Conservation (phyloP, 495 filamentous ascomycete genomes). For the Symbiotaphrina buchneri region DNA sequence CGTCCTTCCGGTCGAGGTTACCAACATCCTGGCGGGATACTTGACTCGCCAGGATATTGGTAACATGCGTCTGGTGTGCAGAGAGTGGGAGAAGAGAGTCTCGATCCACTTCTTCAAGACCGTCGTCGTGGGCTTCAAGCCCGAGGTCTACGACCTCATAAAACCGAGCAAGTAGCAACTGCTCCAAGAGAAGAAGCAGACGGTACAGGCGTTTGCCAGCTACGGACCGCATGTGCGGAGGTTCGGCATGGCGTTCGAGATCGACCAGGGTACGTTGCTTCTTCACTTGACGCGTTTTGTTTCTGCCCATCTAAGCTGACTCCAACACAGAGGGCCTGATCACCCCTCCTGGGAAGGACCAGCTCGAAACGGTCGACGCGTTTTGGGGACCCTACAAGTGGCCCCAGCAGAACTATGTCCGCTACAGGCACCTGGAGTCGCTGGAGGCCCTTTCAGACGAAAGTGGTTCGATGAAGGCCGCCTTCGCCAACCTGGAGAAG, state of each 20-base stretch:
- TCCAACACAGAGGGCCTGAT: slow-evolving; percentile 9
- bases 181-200: slow-evolving; percentile 10
- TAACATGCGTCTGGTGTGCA: slow-evolving; percentile 26
- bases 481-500: slow-evolving; percentile 17
- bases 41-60: slow-evolving; percentile 23
- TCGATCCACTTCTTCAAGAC: slow-evolving; percentile 21
- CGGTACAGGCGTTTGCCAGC: slow-evolving; percentile 22
- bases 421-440: slow-evolving; percentile 21
- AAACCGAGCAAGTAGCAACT: slow-evolving; percentile 7
- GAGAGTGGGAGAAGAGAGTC: slow-evolving; percentile 25
- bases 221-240: slow-evolving; percentile 24
- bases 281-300: background rate
- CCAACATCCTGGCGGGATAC: slow-evolving; percentile 17
- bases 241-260: slow-evolving; percentile 31
- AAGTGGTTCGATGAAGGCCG: slow-evolving; percentile 20
- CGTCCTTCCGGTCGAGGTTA: slow-evolving; percentile 30
- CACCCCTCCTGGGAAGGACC: slow-evolving; percentile 16
- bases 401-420: slow-evolving; percentile 23
- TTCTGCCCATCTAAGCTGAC: slow-evolving; percentile 1
- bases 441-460: slow-evolving; percentile 29
- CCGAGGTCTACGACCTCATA: slow-evolving; percentile 24
- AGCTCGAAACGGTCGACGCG: slow-evolving; percentile 14
- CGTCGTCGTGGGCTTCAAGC: slow-evolving; percentile 28
- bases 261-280: slow-evolving; percentile 14
- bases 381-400: slow-evolving; percentile 30